A percentile compares a stretch with the other conserved stretches of the same genome.
Evolutionary conservation across 306 rosid species (phyloP).

Genomic region (Lathyrus sativus): DNA sequence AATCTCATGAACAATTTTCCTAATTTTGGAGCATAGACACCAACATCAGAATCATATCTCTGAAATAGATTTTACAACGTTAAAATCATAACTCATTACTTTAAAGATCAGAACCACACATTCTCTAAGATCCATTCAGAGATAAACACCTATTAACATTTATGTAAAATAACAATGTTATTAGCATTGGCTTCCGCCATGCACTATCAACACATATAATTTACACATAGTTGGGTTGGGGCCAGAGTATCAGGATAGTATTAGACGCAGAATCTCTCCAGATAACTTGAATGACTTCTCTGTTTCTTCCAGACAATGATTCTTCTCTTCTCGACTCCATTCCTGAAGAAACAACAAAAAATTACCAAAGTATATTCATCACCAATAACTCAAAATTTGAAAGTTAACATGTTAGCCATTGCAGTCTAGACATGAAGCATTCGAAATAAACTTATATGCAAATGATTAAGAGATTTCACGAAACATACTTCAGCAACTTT

Average conservation of each 20-base stretch:
- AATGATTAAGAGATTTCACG: slow-evolving; percentile 14
- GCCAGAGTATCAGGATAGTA: slow-evolving; percentile 55
- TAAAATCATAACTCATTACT: no score
- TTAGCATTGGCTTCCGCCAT: slow-evolving; percentile 36
- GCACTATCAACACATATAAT: slow-evolving; percentile 27
- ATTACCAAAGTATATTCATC: neutral
- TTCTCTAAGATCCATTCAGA: no score
- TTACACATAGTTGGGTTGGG: neutral
- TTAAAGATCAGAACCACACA: no score
- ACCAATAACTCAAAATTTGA: slow-evolving; percentile 1
- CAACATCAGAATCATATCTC: no score
- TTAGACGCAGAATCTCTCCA: slow-evolving; percentile 89
- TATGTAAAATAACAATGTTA: slow-evolving; percentile 17
- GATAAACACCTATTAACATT: no score
- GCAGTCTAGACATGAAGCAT: neutral
- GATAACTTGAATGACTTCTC: slow-evolving; percentile 88
- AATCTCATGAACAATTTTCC: no score
- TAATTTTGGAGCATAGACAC: no score
- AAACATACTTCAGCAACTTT: slow-evolving; percentile 79
- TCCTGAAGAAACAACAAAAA: slow-evolving; percentile 46
- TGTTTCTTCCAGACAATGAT: slow-evolving; percentile 94
- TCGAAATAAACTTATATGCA: slow-evolving; percentile 14
- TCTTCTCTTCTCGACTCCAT: slow-evolving; percentile 94
- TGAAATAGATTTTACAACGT: no score
- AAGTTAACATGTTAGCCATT: neutral